A percentile compares a stretch with the other conserved stretches of the same genome.
phyloP scores from a whole-genome alignment of 306 rosid species.

The Rubus idaeus region DNA sequence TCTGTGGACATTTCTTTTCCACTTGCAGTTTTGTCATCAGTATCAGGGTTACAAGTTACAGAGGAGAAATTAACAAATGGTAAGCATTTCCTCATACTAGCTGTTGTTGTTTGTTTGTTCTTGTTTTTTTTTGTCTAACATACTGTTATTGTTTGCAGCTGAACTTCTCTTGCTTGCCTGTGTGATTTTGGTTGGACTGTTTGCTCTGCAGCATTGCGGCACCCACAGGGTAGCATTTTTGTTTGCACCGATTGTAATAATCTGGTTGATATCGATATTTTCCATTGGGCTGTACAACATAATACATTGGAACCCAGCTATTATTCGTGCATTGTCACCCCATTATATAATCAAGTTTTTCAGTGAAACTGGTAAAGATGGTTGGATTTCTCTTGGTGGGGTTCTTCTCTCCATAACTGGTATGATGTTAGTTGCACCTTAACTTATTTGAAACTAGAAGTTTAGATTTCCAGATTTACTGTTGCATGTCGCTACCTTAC shows the following conservation, averaged over 20 bases:
- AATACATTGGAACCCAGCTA: conserved; percentile 66
- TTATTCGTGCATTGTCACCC: conserved; percentile 65
- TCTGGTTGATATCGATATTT: conserved; percentile 78
- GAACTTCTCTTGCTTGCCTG: conserved; percentile 75
- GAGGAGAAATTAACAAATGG: conserved; percentile 56
- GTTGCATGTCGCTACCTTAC: conserved; percentile 6
- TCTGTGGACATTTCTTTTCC: conserved; percentile 4
- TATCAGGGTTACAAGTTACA: conserved; percentile 69
- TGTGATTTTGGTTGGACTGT: conserved; percentile 76
- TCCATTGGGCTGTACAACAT: conserved; percentile 72
- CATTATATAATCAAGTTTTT: conserved; percentile 70
- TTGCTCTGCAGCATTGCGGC: conserved; percentile 89
- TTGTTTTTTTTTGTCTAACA: background rate
- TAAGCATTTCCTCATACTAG: conserved; percentile 31
- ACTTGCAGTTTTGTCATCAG: conserved; percentile 74
- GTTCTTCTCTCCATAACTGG: conserved; percentile 81
- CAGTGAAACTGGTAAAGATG: conserved; percentile 63
- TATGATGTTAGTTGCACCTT: conserved; percentile 37
- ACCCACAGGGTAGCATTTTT: conserved; percentile 79
- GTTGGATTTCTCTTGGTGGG: conserved; percentile 92
- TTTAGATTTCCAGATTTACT: background rate
- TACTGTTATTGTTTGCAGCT: conserved; percentile 40
- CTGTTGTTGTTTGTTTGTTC: background rate
- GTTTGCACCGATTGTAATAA: conserved; percentile 71
- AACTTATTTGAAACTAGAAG: conserved; percentile 1